Base-by-base conservation (phyloP, 2,329 filamentous ascomycete genomes). In the Rugonectria rugulosa region DNA sequence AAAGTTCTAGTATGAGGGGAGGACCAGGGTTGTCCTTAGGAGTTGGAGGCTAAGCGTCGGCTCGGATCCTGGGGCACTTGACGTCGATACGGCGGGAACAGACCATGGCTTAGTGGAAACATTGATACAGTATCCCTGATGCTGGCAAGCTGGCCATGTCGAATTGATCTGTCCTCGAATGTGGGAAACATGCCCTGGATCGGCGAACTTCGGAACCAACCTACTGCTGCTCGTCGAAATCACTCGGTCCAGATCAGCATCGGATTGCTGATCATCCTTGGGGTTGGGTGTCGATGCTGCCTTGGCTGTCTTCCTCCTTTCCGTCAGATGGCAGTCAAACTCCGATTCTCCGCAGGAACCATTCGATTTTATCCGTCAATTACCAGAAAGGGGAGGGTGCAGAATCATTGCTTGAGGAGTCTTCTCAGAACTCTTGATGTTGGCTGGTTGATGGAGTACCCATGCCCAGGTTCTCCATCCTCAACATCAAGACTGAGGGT, bases 51-150 rank as follows among this genome's bases (percentile, higher is more conserved):
- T 55, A 45, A 17, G 6, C 14, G 27, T 41, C 34, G 41, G 20
- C 52, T 43, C 21, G 40, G 45, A 50, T 43, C 45, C 52, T 29
- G 40, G 51, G 38, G 44, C n/a, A 23, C 19, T 49, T 55, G 52
- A 55, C 52, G 52, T 55, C 40, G 52, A 55, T 41, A 43, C 20
- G 26, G 40, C 46, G 26, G 50, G 46, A 40, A 27, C 24, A 11
- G 24, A 32, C 45, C 40, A 42, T 45, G 52, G 17, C 21, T 23
- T 36, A 32, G 27, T 50, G 46, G 37, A 50, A 50, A 50, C 37
- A 42, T 50, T 27, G 29, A 24, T n/a, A n/a, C n/a, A n/a, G 14
- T 37, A 42, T 29, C 46, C 46, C 37, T 42, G 46, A 8, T 34
- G 37, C 29, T 50, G 29, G 27, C 8, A 8, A 24, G 37, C 29